phyloP scores from a whole-genome alignment of 148 eudicot species.

The Amaranthus palmeri region DNA sequence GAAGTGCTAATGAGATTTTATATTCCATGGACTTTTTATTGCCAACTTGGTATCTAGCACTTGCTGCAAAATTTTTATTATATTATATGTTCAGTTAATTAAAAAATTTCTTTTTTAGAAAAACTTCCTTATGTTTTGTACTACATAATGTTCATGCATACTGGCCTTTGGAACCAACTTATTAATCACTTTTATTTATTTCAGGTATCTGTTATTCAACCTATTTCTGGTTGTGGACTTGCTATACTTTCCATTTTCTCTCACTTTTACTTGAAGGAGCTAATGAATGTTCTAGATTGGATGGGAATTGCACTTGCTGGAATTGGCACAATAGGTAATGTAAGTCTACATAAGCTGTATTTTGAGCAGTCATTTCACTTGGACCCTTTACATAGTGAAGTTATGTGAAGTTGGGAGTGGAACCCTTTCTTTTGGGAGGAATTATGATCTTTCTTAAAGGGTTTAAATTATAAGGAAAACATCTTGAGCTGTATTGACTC shows the following conservation, averaged over 20 bases:
- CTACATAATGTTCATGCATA: neutral
- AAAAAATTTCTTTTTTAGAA: neutral
- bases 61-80: neutral
- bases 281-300: constrained; percentile 96
- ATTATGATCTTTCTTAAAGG: neutral
- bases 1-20: too few species aligned
- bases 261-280: constrained; percentile 93
- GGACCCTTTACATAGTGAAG: neutral
- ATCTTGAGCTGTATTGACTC: neutral
- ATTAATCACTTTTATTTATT: constrained; percentile 16
- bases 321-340: constrained; percentile 96
- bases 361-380: constrained; percentile 5
- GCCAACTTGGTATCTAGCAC: neutral
- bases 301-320: constrained; percentile 86
- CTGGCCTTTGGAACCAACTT: neutral
- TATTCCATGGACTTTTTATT: neutral
- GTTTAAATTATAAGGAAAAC: neutral
- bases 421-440: neutral
- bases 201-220: constrained; percentile 97
- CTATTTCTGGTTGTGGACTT: constrained; percentile 99
- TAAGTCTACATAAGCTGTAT: constrained; percentile 28
- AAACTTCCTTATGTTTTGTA: neutral
- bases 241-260: constrained; percentile 97
- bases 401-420: neutral
- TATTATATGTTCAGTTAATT: too few species aligned